A percentile compares a stretch with the other conserved stretches of the same genome.
Conservation (phyloP, 805 yeast species). For the Ogataea paraovalis region DNA sequence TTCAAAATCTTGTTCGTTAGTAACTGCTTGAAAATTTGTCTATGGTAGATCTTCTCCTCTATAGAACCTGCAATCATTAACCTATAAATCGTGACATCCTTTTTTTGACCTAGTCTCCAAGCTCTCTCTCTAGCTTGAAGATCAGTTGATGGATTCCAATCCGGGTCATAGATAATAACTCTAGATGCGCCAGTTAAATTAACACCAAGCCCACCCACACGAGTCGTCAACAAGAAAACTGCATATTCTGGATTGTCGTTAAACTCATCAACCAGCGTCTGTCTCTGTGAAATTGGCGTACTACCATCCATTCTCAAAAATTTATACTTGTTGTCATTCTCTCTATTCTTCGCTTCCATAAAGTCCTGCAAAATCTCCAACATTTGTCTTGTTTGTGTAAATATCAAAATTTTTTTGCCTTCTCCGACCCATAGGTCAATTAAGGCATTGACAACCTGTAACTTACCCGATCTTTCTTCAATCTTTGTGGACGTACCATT, state of each 20-base stretch:
- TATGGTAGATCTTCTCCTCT: slow-evolving; percentile 93
- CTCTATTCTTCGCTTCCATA: slow-evolving; percentile 38
- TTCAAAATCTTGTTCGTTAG: slow-evolving; percentile 88
- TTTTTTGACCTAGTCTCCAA: slow-evolving; percentile 94
- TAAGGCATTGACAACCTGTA: slow-evolving; percentile 80
- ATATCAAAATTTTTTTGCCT: slow-evolving; percentile 76
- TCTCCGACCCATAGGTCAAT: slow-evolving; percentile 72
- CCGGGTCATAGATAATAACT: slow-evolving; percentile 93
- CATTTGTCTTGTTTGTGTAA: slow-evolving; percentile 94
- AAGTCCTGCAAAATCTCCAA: slow-evolving; percentile 77
- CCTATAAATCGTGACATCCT: slow-evolving; percentile 86
- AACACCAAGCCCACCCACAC: slow-evolving; percentile 95
- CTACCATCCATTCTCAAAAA: slow-evolving; percentile 93
- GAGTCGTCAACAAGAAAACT: slow-evolving; percentile 81
- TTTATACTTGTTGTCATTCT: slow-evolving; percentile 27
- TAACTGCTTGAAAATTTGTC: slow-evolving; percentile 94
- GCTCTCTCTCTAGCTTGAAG: slow-evolving; percentile 96
- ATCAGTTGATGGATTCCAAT: slow-evolving; percentile 98
- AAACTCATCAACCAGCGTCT: slow-evolving; percentile 74
- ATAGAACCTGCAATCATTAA: slow-evolving; percentile 93
- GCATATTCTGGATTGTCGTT: slow-evolving; percentile 55
- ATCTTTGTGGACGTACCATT: slow-evolving; percentile 11
- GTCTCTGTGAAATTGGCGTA: slow-evolving; percentile 75
- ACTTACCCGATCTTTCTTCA: slow-evolving; percentile 74
- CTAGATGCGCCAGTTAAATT: slow-evolving; percentile 93